phyloP scores from a whole-genome alignment of 352 stramenopile genomes.

The Globisporangium sylvaticum region DNA sequence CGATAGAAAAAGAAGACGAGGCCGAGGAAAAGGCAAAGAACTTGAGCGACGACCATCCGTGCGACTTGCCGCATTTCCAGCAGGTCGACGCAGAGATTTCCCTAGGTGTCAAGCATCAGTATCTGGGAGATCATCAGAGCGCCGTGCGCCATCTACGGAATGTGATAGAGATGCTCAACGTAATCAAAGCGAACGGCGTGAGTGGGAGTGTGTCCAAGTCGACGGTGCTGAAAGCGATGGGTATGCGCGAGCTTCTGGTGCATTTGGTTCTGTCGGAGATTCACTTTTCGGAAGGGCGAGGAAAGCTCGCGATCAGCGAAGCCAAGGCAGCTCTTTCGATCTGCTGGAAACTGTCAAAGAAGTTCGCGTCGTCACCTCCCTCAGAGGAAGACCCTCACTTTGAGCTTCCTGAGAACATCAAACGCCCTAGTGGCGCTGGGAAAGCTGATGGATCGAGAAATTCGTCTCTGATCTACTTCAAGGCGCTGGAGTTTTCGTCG shows the following conservation, averaged over 20 bases:
- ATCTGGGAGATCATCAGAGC: conserved; percentile 7
- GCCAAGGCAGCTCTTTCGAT: conserved; percentile 57
- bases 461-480: conserved; percentile 44
- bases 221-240: conserved; percentile 28
- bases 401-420: conserved; percentile 40
- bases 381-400: conserved; percentile 22
- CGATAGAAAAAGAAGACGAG: background rate
- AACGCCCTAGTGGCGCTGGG: background rate
- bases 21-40: background rate
- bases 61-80: conserved; percentile 19
- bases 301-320: conserved; percentile 39
- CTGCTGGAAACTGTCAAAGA: conserved; percentile 64
- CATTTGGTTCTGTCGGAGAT: conserved; percentile 52
- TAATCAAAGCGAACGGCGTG: conserved; percentile 11
- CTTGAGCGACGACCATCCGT: background rate
- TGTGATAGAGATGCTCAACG: conserved; percentile 5
- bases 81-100: conserved; percentile 33
- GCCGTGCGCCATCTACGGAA: conserved; percentile 26
- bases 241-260: conserved; percentile 52
- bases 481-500: conserved; percentile 64
- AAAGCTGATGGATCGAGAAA: conserved; percentile 11
- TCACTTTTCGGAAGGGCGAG: conserved; percentile 42
- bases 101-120: conserved; percentile 9
- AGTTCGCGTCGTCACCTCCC: conserved; percentile 22
- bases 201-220: background rate